Percentiles rank a stretch among this genome's conserved stretches.
These are phyloP conservation scores for Desmodesmus armatus DNA, from an alignment of 139 green algal species.

Conservation along the genomic window DNA sequence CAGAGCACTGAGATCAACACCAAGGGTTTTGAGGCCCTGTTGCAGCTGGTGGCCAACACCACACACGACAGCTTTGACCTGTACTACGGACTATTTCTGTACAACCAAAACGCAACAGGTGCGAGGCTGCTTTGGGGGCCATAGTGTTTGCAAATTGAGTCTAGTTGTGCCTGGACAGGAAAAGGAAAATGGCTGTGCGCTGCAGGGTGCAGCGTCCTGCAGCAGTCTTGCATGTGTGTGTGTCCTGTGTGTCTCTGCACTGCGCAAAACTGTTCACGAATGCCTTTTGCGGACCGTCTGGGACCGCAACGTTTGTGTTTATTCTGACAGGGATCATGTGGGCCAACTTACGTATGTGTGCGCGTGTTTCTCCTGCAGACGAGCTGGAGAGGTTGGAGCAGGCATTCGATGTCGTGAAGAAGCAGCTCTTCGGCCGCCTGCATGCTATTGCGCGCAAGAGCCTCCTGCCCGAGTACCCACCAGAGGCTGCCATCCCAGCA, in stretches of 20 bases:
- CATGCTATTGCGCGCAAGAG: conserved; percentile 77
- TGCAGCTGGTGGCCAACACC: conserved; percentile 98
- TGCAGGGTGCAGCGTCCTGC: no score
- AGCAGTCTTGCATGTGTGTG: no score
- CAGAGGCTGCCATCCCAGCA: not conserved
- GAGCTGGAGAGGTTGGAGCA: conserved; percentile 60
- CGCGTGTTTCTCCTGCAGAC: conserved; percentile 30
- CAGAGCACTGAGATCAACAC: conserved; percentile 92
- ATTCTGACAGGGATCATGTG: no score
- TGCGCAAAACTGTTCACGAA: no score
- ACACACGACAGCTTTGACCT: conserved; percentile 98
- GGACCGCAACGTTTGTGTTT: no score
- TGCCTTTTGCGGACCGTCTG: no score
- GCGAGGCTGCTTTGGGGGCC: not conserved
- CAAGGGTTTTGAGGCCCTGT: conserved; percentile 91
- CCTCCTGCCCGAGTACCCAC: conserved; percentile 37
- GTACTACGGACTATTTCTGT: conserved; percentile 99
- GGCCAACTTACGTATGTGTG: no score
- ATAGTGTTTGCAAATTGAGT: no score
- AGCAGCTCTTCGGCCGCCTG: conserved; percentile 84
- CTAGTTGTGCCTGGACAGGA: no score
- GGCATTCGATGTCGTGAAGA: conserved; percentile 88
- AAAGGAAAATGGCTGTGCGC: no score
- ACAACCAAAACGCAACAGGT: conserved; percentile 81
- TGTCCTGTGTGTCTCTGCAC: no score